Evolutionary conservation across 2,329 filamentous ascomycete species (phyloP), one percentile per base, ranked within the genome.

Genomic region (Karstenula rhodostoma): DNA sequence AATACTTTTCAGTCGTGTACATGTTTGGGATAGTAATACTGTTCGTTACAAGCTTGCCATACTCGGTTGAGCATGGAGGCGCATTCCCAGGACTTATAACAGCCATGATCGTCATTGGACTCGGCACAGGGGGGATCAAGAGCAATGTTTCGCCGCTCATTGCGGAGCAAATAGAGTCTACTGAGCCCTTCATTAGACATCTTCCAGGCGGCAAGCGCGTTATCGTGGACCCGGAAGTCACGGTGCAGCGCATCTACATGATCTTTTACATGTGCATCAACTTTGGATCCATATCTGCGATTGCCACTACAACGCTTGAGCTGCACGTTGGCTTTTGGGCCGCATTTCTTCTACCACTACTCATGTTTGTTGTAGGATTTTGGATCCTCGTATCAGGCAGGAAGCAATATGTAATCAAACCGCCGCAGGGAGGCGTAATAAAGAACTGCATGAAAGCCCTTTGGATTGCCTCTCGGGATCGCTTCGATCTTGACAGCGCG

Each of bases 121-220:
- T 92, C 32, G 91, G 91, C 46, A 92, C 90, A 1, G 91, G 91
- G 63, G 90, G 91, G 70, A 93, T 94, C 85, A 94, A 94, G 82
- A 86, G 89, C 64, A 94, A 94, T 72, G 90, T 94, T 46, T 79
- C 79, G 10, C 82, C 82, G 2, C 64, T 84, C 29, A 82, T 83
- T 58, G 81, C 81, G 9, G 82, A 84, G 63, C 82, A 84, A 66
- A 80, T 82, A 51, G 74, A 72, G 8, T 74, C 75, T n/a, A 79
- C 73, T 23, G 77, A 71, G 25, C 77, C 79, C 25, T 78, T 77
- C 53, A 69, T 83, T 58, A 79, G 75, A 59, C 73, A 70, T 1
- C 53, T 78, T 61, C 72, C 71, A 29, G 67, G 61, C 3, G 80
- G 80, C 6, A 77, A 80, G 59, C 70, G 74, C 15, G 79, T 82